A percentile compares a stretch with the other conserved stretches of the same genome.
phyloP scores from a whole-genome alignment of 805 yeast species.

The Debaryomyces tyrocola region DNA sequence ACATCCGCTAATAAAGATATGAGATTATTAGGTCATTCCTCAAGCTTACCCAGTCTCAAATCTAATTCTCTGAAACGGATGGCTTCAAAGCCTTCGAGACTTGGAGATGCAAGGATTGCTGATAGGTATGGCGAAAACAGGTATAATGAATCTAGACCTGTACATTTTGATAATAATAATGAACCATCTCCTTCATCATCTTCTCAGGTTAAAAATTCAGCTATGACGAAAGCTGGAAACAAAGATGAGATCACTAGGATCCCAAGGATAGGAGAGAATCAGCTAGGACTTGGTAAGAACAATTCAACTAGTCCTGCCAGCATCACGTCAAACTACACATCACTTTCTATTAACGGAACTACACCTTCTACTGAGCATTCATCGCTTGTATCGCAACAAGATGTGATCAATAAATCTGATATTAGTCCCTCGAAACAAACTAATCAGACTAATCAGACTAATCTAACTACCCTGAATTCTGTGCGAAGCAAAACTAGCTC shows the following conservation, averaged over 20 bases:
- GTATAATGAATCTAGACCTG: not conserved
- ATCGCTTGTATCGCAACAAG: slow-evolving; percentile 19
- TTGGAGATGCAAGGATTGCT: slow-evolving; percentile 1
- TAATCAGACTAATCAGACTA: no score
- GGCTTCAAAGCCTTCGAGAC: slow-evolving; percentile 2
- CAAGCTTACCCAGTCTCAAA: slow-evolving; percentile 25
- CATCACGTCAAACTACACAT: slow-evolving; percentile 25
- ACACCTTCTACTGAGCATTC: slow-evolving; percentile 32
- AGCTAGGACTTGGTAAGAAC: not conserved
- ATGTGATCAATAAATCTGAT: not conserved
- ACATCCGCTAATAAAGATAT: slow-evolving; percentile 6
- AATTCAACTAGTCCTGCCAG: slow-evolving; percentile 25
- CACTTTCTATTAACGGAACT: slow-evolving; percentile 28
- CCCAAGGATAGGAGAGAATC: not conserved
- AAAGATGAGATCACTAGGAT: no score
- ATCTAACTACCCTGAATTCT: no score
- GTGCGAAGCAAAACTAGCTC: no score
- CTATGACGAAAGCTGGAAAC: no score
- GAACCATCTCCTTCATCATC: not conserved
- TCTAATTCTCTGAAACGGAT: slow-evolving; percentile 5
- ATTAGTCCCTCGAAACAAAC: no score
- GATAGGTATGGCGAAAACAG: not conserved
- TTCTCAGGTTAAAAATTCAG: no score
- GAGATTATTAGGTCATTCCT: slow-evolving; percentile 22
- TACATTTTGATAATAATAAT: not conserved